These are phyloP conservation scores for Epichloe uncinata DNA, from an alignment of 2,329 filamentous ascomycete genomes.

Conservation along the genomic window DNA sequence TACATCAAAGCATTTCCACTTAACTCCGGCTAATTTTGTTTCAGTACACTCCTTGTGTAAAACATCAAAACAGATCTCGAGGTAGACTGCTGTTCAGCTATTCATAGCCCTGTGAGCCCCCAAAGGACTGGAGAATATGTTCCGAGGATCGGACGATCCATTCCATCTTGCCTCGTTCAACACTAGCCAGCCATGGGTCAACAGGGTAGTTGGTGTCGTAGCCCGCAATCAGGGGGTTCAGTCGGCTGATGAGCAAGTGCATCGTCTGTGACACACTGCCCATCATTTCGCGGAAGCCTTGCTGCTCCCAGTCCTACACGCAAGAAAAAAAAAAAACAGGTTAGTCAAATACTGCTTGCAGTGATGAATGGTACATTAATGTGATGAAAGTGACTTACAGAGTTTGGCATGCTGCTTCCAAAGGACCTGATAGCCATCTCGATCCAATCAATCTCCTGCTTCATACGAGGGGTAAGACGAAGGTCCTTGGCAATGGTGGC, in stretches of 20 bases:
- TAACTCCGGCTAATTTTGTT: neutral
- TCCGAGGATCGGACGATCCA: constrained; percentile 25
- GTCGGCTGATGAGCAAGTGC: constrained; percentile 22
- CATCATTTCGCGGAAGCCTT: constrained; percentile 22
- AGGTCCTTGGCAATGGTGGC: constrained; percentile 50
- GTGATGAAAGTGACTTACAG: constrained; percentile 30
- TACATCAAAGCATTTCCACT: constrained; percentile 1
- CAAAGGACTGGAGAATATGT: constrained; percentile 22
- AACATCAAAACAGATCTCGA: neutral
- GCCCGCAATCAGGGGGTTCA: constrained; percentile 19
- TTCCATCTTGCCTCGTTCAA: constrained; percentile 25
- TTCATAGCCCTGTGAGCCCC: constrained; percentile 17
- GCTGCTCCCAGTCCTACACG: constrained; percentile 24
- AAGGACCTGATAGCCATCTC: constrained; percentile 46
- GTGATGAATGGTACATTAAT: neutral
- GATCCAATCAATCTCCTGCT: constrained; percentile 46
- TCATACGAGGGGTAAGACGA: constrained; percentile 35
- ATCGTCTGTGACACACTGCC: constrained; percentile 26
- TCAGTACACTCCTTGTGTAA: constrained; percentile 1
- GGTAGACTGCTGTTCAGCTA: neutral
- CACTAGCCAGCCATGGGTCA: constrained; percentile 25
- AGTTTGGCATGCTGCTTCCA: constrained; percentile 30
- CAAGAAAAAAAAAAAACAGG: too few relatives aligned
- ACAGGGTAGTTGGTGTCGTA: constrained; percentile 25
- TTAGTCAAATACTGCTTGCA: constrained; percentile 8